Evolutionary conservation across 352 stramenopile genomes (phyloP).

Genomic region (Phytopythium chamaehyphon): DNA sequence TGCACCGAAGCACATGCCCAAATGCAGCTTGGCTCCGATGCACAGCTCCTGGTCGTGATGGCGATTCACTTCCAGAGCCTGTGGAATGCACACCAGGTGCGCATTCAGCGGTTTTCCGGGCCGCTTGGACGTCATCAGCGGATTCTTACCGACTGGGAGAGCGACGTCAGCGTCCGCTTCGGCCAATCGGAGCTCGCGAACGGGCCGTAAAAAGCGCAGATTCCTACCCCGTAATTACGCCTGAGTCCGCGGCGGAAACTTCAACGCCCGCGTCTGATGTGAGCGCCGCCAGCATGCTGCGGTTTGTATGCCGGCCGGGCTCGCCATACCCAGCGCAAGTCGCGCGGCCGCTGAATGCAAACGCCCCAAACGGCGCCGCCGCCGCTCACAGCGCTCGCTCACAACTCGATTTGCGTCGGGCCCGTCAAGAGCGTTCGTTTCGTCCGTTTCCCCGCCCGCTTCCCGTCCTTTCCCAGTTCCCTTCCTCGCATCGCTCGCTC

Average conservation of each 20-base stretch:
- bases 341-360: slow-evolving; percentile 1
- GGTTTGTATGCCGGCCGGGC: neutral
- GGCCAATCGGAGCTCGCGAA: slow-evolving; percentile 27
- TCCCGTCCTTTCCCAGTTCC: slow-evolving; percentile 1
- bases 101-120: slow-evolving; percentile 4
- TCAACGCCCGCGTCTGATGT: slow-evolving; percentile 11
- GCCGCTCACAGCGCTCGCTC: slow-evolving; percentile 1
- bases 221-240: slow-evolving; percentile 5
- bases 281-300: neutral
- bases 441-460: neutral
- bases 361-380: slow-evolving; percentile 4
- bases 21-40: too few species aligned
- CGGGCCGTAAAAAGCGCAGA: slow-evolving; percentile 22
- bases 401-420: slow-evolving; percentile 37
- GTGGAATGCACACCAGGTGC: slow-evolving; percentile 1
- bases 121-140: slow-evolving; percentile 6
- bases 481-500: neutral
- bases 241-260: slow-evolving; percentile 9
- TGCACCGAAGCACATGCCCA: neutral
- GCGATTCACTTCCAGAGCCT: too few species aligned
- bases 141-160: slow-evolving; percentile 6
- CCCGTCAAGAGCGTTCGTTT: slow-evolving; percentile 19
- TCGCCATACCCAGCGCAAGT: slow-evolving; percentile 4
- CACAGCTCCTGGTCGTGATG: too few species aligned
- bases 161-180: slow-evolving; percentile 13